Percentiles rank a stretch among this genome's conserved stretches.
phyloP scores from a whole-genome alignment of 208 protist species.

The Crithidia thermophila region DNA sequence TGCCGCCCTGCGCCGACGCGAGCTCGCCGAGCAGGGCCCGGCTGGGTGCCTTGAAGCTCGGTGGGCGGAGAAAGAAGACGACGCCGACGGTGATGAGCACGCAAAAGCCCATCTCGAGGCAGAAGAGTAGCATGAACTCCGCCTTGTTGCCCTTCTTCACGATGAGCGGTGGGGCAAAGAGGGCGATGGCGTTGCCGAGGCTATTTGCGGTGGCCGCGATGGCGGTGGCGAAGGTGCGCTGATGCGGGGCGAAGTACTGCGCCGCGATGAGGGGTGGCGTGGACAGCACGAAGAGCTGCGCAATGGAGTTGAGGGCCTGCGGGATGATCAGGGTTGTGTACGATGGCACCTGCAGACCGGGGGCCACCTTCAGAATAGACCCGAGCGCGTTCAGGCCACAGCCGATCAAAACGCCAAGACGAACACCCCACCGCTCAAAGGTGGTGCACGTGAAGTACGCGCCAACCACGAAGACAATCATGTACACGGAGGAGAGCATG shows the following conservation, averaged over 20 bases:
- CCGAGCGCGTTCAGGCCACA: conserved; percentile 60
- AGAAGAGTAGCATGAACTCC: conserved; percentile 67
- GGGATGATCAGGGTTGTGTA: conserved; percentile 60
- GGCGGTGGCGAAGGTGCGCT: conserved; percentile 70
- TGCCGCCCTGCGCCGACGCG: neutral
- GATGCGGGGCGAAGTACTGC: conserved; percentile 61
- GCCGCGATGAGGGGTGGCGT: conserved; percentile 73
- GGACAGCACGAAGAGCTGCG: conserved; percentile 77
- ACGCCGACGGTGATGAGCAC: conserved; percentile 42
- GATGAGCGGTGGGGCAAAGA: conserved; percentile 63
- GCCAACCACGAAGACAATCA: conserved; percentile 74
- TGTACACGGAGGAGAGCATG: conserved; percentile 78
- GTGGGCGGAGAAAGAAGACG: conserved; percentile 51
- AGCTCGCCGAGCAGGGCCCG: conserved; percentile 22
- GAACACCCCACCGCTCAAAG: conserved; percentile 75
- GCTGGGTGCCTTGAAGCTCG: conserved; percentile 41
- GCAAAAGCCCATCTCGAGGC: conserved; percentile 53
- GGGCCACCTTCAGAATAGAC: conserved; percentile 60
- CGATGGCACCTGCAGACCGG: conserved; percentile 47
- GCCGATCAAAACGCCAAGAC: conserved; percentile 55
- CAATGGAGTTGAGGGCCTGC: conserved; percentile 55
- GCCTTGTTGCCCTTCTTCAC: conserved; percentile 36
- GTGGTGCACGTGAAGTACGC: conserved; percentile 68
- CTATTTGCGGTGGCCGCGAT: conserved; percentile 71
- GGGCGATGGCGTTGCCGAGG: conserved; percentile 66